Evolutionary conservation across 1,284 basidiomycete species (phyloP), one percentile per base, ranked within the genome.

Genomic region (Tilletiaria anomala): DNA sequence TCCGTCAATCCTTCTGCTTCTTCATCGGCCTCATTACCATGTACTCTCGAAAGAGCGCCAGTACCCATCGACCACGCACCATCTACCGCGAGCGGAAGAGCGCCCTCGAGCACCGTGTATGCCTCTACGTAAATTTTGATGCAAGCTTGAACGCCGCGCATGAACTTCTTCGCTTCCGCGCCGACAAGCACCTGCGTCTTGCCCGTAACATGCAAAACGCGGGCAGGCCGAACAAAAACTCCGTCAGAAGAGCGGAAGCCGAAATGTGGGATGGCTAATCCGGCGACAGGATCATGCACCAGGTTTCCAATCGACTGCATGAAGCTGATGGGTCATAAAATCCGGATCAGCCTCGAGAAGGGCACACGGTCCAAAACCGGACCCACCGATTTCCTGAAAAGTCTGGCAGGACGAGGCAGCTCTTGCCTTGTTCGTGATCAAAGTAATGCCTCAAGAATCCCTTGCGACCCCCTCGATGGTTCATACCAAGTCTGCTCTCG

Each of bases 251-350:
- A 15, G 19, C 14, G 12, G 16, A 6, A 17, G 12, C 23, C 32
- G 14, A 12, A 16, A 5, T 26, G 17, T 3, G 45, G 45, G 15
- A 47, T 47, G 14, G 42, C 15, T n/a, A 47, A 6, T 5, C 42
- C 37, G 6, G 45, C 45, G 24, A 47, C 35, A n/a, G 31, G 39
- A 32, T 47, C 45, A 16, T 17, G 18, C 3, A 34, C 36, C 17
- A 47, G 37, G n/a, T 47, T 47, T 16, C 45, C 45, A 11, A 43
- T n/a, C 11, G 34, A 38, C 33, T 43, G 34, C 42, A 47, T 43
- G 31, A 35, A 43, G n/a, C n/a, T n/a, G n/a, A n/a, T n/a, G n/a
- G n/a, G n/a, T n/a, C n/a, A n/a, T n/a, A n/a, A n/a, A n/a, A n/a
- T n/a, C n/a, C n/a, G n/a, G n/a, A n/a, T n/a, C n/a, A n/a, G n/a